These are phyloP conservation scores for Blastobotrys terrestris DNA, from an alignment of 805 yeast species.

Conservation along the genomic window DNA sequence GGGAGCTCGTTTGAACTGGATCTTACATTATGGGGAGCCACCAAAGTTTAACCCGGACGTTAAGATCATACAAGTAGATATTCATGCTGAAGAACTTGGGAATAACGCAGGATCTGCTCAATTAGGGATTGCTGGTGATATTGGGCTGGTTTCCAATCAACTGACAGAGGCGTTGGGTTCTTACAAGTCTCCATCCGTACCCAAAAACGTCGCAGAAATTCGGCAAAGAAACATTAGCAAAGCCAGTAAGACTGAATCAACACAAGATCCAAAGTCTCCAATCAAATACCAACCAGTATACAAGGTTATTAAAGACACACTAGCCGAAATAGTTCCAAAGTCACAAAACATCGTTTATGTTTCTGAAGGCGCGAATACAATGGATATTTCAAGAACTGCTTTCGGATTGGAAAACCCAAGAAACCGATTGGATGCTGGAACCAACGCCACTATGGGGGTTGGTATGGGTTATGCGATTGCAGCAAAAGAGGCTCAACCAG, in stretches of 20 bases:
- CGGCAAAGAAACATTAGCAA: constrained; percentile 29
- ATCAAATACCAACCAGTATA: constrained; percentile 51
- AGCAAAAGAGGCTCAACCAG: constrained; percentile 43
- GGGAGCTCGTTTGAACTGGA: constrained; percentile 72
- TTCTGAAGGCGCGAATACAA: constrained; percentile 72
- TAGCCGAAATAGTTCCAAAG: constrained; percentile 24
- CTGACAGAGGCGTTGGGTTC: constrained; percentile 30
- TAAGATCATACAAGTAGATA: constrained; percentile 53
- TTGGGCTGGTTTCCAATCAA: constrained; percentile 36
- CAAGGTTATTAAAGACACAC: constrained; percentile 38
- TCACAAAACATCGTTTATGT: constrained; percentile 38
- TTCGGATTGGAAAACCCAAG: constrained; percentile 50
- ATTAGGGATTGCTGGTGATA: constrained; percentile 52
- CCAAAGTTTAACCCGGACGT: constrained; percentile 46
- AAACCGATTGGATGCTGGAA: constrained; percentile 62
- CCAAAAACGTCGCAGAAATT: constrained; percentile 22
- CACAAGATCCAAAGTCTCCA: constrained; percentile 9
- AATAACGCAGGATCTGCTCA: constrained; percentile 34
- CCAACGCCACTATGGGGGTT: constrained; percentile 74
- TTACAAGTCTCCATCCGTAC: constrained; percentile 33
- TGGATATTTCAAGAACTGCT: constrained; percentile 62
- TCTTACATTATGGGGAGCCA: constrained; percentile 56
- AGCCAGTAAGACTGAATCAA: constrained; percentile 33
- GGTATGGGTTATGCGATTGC: constrained; percentile 68
- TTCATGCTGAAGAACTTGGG: constrained; percentile 48